These are phyloP conservation scores for Beta vulgaris DNA, from an alignment of 148 eudicot species.

Conservation along the genomic window DNA sequence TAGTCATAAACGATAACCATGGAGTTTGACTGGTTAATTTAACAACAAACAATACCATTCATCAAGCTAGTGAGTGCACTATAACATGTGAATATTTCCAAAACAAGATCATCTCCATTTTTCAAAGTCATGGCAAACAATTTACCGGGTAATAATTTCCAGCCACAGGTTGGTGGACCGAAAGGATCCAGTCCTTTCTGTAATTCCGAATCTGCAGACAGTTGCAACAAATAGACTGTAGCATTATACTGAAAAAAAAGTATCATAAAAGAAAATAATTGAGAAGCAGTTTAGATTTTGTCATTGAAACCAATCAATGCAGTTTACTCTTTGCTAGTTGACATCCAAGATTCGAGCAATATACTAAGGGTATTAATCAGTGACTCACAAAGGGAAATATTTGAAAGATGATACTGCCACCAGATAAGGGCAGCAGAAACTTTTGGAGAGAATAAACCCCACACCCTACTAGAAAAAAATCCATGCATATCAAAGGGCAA, in stretches of 20 bases:
- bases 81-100: not conserved
- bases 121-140: not conserved
- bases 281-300: not conserved
- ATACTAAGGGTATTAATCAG: not conserved
- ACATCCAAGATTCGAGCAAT: not conserved
- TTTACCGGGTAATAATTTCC: constrained; percentile 92
- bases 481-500: not conserved
- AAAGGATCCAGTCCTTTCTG: constrained; percentile 78
- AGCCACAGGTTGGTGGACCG: constrained; percentile 68
- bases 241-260: not conserved
- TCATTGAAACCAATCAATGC: not conserved
- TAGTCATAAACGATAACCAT: not conserved
- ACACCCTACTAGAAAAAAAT: not conserved
- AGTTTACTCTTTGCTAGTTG: not conserved
- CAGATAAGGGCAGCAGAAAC: not conserved
- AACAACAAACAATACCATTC: not conserved
- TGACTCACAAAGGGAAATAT: not conserved
- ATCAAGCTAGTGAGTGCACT: not conserved
- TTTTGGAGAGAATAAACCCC: not conserved
- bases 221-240: not conserved
- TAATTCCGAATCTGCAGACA: constrained; percentile 60
- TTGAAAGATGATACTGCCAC: not conserved
- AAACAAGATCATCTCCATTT: not conserved
- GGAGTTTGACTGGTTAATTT: not conserved
- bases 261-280: not conserved